A percentile compares a stretch with the other conserved stretches of the same genome.
phyloP scores from a whole-genome alignment of 73 alveolate species.

The Tetrahymena malaccensis region DNA sequence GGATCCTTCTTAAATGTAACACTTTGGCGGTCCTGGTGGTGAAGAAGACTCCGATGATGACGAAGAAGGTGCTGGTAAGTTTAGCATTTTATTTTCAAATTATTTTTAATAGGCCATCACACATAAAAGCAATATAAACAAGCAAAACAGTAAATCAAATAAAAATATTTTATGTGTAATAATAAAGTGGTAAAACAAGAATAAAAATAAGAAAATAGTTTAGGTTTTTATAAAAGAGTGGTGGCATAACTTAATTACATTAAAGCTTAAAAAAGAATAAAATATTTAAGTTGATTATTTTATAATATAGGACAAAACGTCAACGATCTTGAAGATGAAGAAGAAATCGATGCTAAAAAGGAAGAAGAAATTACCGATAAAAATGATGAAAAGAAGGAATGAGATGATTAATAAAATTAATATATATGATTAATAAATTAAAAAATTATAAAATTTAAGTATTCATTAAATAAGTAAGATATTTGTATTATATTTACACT shows the following conservation, averaged over 20 bases:
- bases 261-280: background rate
- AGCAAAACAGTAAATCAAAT: too few relatives aligned
- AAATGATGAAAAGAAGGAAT: background rate
- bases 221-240: background rate
- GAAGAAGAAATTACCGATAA: background rate
- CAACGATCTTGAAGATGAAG: background rate
- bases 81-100: background rate
- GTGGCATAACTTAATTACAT: background rate
- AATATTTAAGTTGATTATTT: background rate
- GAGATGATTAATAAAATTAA: background rate
- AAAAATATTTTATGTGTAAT: background rate
- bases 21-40: constrained; percentile 48
- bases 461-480: background rate
- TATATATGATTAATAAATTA: background rate
- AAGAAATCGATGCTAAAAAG: background rate
- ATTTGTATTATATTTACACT: background rate
- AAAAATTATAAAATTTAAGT: background rate
- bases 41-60: constrained; percentile 55
- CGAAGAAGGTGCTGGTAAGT: constrained; percentile 14
- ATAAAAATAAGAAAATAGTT: background rate
- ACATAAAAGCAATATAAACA: too few relatives aligned
- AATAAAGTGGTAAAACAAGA: background rate
- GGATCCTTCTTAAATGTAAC: constrained; percentile 30
- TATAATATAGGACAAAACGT: background rate
- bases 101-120: background rate